Conservation (phyloP, 2,329 filamentous ascomycete species). For the Apiospora koreana region DNA sequence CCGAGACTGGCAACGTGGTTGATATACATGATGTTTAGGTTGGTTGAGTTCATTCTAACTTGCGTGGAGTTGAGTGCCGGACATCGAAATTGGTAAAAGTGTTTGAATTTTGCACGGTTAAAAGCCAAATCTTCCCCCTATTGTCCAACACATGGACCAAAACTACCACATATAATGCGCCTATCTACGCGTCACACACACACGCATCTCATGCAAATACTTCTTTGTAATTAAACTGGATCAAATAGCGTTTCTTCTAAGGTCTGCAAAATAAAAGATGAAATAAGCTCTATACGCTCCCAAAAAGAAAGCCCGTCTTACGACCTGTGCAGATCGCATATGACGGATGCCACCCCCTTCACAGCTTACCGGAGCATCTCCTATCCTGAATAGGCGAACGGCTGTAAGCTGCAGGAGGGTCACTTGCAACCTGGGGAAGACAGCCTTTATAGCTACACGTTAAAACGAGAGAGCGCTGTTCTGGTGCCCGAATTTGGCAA, state of each 20-base stretch:
- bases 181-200: not conserved
- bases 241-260: not conserved
- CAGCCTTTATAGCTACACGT: not conserved
- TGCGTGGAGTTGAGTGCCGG: not conserved
- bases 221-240: not conserved
- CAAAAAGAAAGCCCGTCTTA: not conserved
- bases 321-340: not conserved
- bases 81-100: not conserved
- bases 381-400: not conserved
- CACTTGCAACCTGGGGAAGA: not conserved
- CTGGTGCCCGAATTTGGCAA: too few relatives aligned
- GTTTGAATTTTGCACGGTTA: not conserved
- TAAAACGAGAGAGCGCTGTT: too few relatives aligned
- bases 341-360: not conserved
- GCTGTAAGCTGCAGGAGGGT: not conserved
- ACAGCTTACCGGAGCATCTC: not conserved
- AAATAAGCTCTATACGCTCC: not conserved
- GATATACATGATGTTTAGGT: conserved; percentile 19
- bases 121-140: not conserved
- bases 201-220: not conserved
- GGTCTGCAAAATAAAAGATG: not conserved
- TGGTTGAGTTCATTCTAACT: not conserved
- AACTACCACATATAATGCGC: not conserved
- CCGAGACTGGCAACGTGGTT: conserved; percentile 24
- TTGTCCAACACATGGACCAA: not conserved